These are phyloP conservation scores for Paraconiothyrium sp. DNA, from an alignment of 2,329 filamentous ascomycete species.

Conservation along the genomic window DNA sequence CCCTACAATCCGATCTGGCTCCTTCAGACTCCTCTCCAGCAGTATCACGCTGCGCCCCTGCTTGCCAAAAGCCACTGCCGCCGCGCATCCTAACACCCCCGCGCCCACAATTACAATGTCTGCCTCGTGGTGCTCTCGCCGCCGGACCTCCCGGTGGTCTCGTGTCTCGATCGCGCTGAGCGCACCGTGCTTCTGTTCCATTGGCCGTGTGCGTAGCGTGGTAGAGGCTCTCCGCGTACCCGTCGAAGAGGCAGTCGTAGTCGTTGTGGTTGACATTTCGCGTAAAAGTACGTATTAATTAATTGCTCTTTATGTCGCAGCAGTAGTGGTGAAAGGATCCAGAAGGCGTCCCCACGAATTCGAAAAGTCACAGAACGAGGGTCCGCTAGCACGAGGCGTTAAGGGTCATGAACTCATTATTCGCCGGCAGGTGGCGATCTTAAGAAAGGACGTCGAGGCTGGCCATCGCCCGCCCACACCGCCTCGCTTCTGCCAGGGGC, in stretches of 20 bases:
- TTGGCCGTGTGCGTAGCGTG: slow-evolving; percentile 18
- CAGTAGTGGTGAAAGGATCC: neutral
- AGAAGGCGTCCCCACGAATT: neutral
- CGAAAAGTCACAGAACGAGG: neutral
- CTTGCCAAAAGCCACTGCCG: slow-evolving; percentile 83
- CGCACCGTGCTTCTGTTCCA: slow-evolving; percentile 24
- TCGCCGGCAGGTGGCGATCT: slow-evolving; percentile 29
- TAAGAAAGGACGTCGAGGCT: slow-evolving; percentile 29
- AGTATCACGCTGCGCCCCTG: slow-evolving; percentile 92
- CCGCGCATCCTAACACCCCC: slow-evolving; percentile 86
- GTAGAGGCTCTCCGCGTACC: neutral
- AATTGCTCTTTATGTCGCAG: neutral
- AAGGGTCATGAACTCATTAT: slow-evolving; percentile 2
- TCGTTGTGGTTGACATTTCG: slow-evolving; percentile 1
- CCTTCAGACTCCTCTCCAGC: slow-evolving; percentile 86
- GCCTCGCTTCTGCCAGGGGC: slow-evolving; percentile 38
- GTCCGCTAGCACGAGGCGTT: neutral
- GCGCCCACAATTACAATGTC: slow-evolving; percentile 94
- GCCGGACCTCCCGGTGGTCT: slow-evolving; percentile 55
- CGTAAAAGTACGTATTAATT: neutral
- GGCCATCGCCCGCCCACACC: slow-evolving; percentile 12
- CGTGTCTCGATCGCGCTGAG: slow-evolving; percentile 24
- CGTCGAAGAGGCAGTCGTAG: neutral
- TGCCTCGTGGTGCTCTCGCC: slow-evolving; percentile 67
- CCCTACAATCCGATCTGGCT: slow-evolving; percentile 95